Base-by-base conservation (phyloP, 495 filamentous ascomycete genomes). In the Durotheca rogersii region DNA sequence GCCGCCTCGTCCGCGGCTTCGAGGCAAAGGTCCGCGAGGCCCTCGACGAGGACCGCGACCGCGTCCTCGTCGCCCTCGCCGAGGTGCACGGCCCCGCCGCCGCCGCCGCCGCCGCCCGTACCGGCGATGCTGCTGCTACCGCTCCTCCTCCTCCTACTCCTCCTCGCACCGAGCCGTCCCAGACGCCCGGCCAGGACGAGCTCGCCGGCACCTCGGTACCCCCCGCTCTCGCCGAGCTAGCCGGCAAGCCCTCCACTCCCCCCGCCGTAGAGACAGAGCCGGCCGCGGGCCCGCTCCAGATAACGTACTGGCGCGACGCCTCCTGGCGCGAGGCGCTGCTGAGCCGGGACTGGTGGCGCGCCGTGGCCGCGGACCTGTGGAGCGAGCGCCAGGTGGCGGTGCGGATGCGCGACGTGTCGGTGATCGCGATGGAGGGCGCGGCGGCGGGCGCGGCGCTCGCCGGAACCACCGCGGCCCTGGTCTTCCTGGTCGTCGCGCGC, bases 1-100 rank as follows among this genome's bases (percentile, higher is more conserved):
- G 73, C 55, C 69, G 90, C 54, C 75, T 98, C 46, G 86, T 96
- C 21, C 79, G 78, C 50, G 89, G 87, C 10, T 88, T 98, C 35
- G 82, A 82, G 45, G 83, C 85, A 60, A 65, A 66, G 36, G 73
- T 76, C 18, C 62, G 69, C 48, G 62, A 62, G 15, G 86, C 89
- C 1, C 72, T 97, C 32, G 90, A 94, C 30, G 84, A 85, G 57
- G 88, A 81, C 56, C 47, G 55, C 20, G 56, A 62, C 50, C 60
- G 65, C 51, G 63, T n/a, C n/a, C n/a, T n/a, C n/a, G n/a, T n/a
- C n/a, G n/a, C n/a, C n/a, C n/a, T n/a, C n/a, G n/a, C n/a, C n/a
- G n/a, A n/a, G n/a, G n/a, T 41, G 23, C 29, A 45, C 7, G 17
- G 1, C 15, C 23, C 29, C 15, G 34, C 25, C 14, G 23, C 47